phyloP scores from a whole-genome alignment of 768 basidiomycete genomes.

The Paxillus ammoniavirescens region DNA sequence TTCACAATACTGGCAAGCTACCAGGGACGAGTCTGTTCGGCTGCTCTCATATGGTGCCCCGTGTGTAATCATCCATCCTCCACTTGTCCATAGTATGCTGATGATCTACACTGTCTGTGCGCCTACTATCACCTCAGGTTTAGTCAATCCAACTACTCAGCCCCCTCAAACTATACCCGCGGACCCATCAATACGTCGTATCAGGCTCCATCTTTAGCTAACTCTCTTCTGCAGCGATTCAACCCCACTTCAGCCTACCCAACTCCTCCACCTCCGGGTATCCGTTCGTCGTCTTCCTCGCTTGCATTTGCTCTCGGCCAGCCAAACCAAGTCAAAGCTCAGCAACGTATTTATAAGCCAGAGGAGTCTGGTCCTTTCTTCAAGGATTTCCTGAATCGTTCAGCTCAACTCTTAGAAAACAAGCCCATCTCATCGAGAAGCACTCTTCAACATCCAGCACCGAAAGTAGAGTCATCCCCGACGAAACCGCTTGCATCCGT shows the following conservation, averaged over 20 bases:
- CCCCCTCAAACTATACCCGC: constrained; percentile 42
- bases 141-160: constrained; percentile 28
- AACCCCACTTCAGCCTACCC: constrained; percentile 65
- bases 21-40: constrained; percentile 59
- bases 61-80: constrained; percentile 36
- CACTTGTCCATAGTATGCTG: background rate
- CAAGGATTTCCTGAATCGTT: constrained; percentile 52
- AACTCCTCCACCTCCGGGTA: constrained; percentile 64
- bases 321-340: constrained; percentile 28
- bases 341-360: constrained; percentile 41
- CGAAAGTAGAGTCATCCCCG: constrained; percentile 15
- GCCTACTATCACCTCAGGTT: constrained; percentile 15
- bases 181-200: constrained; percentile 48
- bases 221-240: constrained; percentile 62
- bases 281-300: constrained; percentile 68
- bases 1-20: constrained; percentile 61
- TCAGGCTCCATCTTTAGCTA: constrained; percentile 56
- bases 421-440: constrained; percentile 16
- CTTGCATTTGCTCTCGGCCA: constrained; percentile 70
- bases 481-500: constrained; percentile 6
- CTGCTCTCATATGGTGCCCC: constrained; percentile 53
- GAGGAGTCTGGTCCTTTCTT: constrained; percentile 66
- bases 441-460: constrained; percentile 18
- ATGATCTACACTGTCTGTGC: background rate
- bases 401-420: constrained; percentile 45